Percentiles rank a stretch among this genome's conserved stretches.
Conservation (phyloP, 2,329 filamentous ascomycete genomes). For the Fusarium coicis region DNA sequence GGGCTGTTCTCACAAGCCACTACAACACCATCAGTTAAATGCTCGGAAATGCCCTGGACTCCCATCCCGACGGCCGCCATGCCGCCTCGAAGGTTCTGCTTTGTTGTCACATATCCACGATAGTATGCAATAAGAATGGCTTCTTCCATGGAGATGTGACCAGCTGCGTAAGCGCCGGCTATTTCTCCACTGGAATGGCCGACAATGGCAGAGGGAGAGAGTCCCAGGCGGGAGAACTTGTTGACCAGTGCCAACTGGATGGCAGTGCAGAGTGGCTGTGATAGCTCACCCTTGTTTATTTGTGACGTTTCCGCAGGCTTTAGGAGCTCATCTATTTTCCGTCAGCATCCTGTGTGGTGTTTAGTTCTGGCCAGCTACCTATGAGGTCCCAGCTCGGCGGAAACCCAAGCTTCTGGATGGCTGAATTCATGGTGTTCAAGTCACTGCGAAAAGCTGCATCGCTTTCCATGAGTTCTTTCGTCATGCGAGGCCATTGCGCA, state of each 20-base stretch:
- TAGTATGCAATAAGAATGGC: conserved; percentile 10
- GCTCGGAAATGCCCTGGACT: neutral
- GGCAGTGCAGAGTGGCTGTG: conserved; percentile 21
- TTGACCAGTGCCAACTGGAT: conserved; percentile 14
- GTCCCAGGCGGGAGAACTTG: neutral
- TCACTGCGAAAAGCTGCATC: conserved; percentile 8
- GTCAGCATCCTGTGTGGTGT: too few species aligned
- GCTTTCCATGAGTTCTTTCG: conserved; percentile 29
- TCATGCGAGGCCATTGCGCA: conserved; percentile 50
- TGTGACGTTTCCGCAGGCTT: neutral
- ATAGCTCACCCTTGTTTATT: neutral
- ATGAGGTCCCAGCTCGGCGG: conserved; percentile 29
- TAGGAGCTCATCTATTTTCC: neutral
- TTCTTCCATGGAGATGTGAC: conserved; percentile 1
- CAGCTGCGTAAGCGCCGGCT: conserved; percentile 10
- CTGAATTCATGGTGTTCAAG: conserved; percentile 9
- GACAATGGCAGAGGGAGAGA: neutral
- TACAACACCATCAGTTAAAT: neutral
- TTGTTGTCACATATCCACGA: conserved; percentile 3
- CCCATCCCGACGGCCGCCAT: conserved; percentile 24
- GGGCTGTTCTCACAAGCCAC: conserved; percentile 27
- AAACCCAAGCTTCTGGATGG: neutral
- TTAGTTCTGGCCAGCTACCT: neutral
- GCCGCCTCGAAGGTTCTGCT: neutral
- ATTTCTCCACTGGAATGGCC: conserved; percentile 32